Evolutionary conservation across 768 basidiomycete genomes (phyloP), one percentile per base, ranked within the genome.

Genomic region (Melanogaster broomeanus): DNA sequence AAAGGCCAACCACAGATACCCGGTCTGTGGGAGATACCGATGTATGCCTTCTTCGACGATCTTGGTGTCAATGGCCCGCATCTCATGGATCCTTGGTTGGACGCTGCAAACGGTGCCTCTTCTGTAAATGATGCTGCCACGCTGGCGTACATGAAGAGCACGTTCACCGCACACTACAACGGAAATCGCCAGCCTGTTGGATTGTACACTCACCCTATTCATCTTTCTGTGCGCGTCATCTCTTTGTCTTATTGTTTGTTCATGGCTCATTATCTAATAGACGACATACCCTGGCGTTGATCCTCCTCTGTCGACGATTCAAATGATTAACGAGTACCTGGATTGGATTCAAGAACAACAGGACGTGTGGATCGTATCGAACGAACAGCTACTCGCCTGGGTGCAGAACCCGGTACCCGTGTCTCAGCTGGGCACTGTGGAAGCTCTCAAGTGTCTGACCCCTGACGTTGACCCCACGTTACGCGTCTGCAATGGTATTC

Each of bases 61-160:
- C 65, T 70, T 11, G 85, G 85, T 5, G 72, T 67, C 9, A 69
- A 55, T 7, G 86, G 86, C 0, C 67, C 74, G 15, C 88, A 90
- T 72, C 71, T 90, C 58, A 90, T 90, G 89, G 90, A 91, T 61
- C 88, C 88, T 42, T 90, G 87, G 87, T 72, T 90, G 81, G 85
- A 87, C 56, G 42, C 61, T 42, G 78, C 85, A 1, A 82, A 85
- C 56, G 85, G 83, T 22, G 72, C 46, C 22, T 71, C 60, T 24
- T 54, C 58, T 18, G 65, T 79, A 18, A 83, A 87, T 63, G 83
- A 87, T 62, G 65, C 70, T 11, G 85, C 84, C 2, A 88, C 87
- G 5, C 72, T 89, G 5, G 75, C 72, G 45, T 90, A 87, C 70
- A 84, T 90, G 83, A 73, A 89, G 72, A 77, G 67, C 45, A 88